These are phyloP conservation scores for Tetrapisispora phaffii DNA, from an alignment of 805 yeast species.

Conservation along the genomic window DNA sequence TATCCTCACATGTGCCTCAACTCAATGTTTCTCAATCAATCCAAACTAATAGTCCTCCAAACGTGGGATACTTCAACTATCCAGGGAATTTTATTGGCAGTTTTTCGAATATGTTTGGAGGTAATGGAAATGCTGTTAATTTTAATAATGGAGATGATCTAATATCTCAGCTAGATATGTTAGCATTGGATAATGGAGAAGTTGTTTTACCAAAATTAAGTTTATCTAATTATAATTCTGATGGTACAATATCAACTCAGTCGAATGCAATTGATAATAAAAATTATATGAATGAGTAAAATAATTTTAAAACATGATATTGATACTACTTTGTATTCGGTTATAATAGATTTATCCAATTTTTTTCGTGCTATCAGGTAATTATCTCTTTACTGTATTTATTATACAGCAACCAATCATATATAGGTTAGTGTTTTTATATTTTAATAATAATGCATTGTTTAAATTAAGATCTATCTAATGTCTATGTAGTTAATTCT, in stretches of 20 bases:
- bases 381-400: too few relatives aligned
- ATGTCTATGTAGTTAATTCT: background rate
- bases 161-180: conserved; percentile 22
- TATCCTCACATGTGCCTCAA: background rate
- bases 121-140: conserved; percentile 7
- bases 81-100: conserved; percentile 29
- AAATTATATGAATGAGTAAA: background rate
- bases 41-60: background rate
- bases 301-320: background rate
- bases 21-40: background rate
- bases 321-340: too few relatives aligned
- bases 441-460: conserved; percentile 1
- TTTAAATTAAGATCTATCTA: background rate
- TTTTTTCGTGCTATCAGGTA: too few relatives aligned
- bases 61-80: conserved; percentile 17
- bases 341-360: too few relatives aligned
- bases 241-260: background rate
- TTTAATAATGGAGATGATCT: conserved; percentile 18
- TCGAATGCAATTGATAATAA: background rate
- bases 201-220: conserved; percentile 26
- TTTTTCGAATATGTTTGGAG: conserved; percentile 14
- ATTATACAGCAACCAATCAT: background rate
- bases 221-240: conserved; percentile 15
- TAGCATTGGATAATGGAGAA: conserved; percentile 22
- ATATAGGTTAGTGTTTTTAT: background rate